Evolutionary conservation across 495 filamentous ascomycete genomes (phyloP).

Genomic region (Stereocaulon alpinum): DNA sequence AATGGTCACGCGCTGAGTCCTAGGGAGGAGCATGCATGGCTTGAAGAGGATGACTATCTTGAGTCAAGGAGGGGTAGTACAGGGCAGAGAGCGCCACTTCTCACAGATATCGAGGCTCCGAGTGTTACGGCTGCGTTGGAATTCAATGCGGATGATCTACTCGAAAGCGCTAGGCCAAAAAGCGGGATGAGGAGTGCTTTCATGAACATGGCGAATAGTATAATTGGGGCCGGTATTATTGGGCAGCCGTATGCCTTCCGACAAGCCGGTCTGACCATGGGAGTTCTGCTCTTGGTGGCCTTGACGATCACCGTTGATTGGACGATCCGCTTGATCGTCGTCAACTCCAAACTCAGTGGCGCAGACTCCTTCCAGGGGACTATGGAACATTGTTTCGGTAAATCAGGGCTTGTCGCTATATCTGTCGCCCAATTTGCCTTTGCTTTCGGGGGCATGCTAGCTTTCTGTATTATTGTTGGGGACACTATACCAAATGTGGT

Average conservation of each 20-base stretch:
- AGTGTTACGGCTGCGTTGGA: constrained; percentile 66
- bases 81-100: constrained; percentile 56
- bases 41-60: constrained; percentile 47
- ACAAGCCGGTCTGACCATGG: constrained; percentile 76
- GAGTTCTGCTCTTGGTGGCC: constrained; percentile 62
- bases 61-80: constrained; percentile 23
- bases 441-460: constrained; percentile 97
- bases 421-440: constrained; percentile 91
- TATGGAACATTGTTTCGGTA: constrained; percentile 87
- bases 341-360: constrained; percentile 90
- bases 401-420: constrained; percentile 78
- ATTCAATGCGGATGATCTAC: constrained; percentile 48
- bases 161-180: constrained; percentile 52
- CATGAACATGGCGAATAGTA: constrained; percentile 99
- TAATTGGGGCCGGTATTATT: constrained; percentile 96
- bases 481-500: constrained; percentile 91
- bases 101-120: constrained; percentile 81
- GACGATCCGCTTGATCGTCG: constrained; percentile 91
- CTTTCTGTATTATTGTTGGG: constrained; percentile 93
- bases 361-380: constrained; percentile 89
- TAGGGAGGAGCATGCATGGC: constrained; percentile 35
- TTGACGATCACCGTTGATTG: constrained; percentile 86
- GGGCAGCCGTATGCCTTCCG: constrained; percentile 91
- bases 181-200: constrained; percentile 64
- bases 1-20: constrained; percentile 25